These are phyloP conservation scores for Begonia peltatifolia DNA, from an alignment of 306 rosid genomes.

Conservation along the genomic window DNA sequence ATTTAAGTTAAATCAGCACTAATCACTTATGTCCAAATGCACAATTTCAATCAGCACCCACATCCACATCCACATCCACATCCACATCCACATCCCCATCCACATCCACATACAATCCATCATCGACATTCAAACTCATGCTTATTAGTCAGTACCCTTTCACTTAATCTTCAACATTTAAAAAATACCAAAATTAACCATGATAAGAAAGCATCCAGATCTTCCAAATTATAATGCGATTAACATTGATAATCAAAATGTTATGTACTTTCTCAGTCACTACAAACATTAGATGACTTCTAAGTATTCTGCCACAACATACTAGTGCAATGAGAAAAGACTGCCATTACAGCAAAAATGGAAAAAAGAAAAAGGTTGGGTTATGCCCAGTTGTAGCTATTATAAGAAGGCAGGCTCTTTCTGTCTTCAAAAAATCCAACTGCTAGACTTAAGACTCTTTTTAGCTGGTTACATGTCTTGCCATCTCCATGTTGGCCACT, in stretches of 20 bases:
- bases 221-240: conserved; percentile 37
- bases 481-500: conserved; percentile 52
- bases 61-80: too few relatives aligned
- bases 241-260: conserved; percentile 18
- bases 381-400: conserved; percentile 33
- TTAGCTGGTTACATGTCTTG: conserved; percentile 46
- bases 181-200: too few relatives aligned
- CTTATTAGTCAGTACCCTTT: too few relatives aligned
- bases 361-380: conserved; percentile 19
- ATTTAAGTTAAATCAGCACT: too few relatives aligned
- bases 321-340: conserved; percentile 36
- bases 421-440: conserved; percentile 68
- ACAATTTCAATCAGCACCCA: too few relatives aligned
- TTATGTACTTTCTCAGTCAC: conserved; percentile 27
- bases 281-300: conserved; percentile 37
- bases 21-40: too few relatives aligned
- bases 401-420: conserved; percentile 52
- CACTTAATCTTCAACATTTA: too few relatives aligned
- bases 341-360: conserved; percentile 30
- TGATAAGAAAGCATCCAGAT: too few relatives aligned
- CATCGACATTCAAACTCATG: background rate
- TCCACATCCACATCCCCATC: too few relatives aligned
- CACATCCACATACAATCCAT: conserved; percentile 13
- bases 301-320: conserved; percentile 30
- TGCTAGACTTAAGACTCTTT: conserved; percentile 50